Evolutionary conservation across 2,329 filamentous ascomycete genomes (phyloP), one percentile per base, ranked within the genome.

Genomic region (Colletotrichum sp.): DNA sequence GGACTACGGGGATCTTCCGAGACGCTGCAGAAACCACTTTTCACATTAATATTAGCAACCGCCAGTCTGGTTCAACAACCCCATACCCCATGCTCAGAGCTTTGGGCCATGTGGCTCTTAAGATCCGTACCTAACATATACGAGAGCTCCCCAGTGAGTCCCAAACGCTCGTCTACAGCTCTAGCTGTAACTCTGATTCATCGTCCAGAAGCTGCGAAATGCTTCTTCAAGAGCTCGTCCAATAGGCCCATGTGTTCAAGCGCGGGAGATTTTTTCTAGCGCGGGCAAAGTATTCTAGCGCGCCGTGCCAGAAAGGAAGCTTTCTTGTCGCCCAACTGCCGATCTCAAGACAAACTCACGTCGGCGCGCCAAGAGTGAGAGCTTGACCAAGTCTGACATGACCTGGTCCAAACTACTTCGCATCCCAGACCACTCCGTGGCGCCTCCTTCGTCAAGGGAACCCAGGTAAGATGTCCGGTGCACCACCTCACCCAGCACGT

Each of bases 241-340:
- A 39, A 32, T 12, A 16, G 56, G 10, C 30, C 2, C 30, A 25
- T 62, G n/a, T 62, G n/a, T 32, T 13, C 27, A 22, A 34, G 8
- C 9, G n/a, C 30, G 13, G 13, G 13, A 6, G 12, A 28, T 13
- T 10, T 69, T 52, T 52, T 69, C 28, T 55, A 76, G 70, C 58
- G 34, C 66, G 8, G 10, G 18, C 9, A 27, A 75, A 68, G 64
- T 15, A 25, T 75, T 73, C 73, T 75, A 75, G 74, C 58, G 74
- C 43, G 73, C 28, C 36, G 25, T 25, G 43, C 27, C 39, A n/a
- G 25, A 30, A 48, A 71, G 27, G 58, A 75, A 73, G 64, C 70
- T 73, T 73, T 65, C 64, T 61, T 39, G n/a, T 72, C 62, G 27
- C 25, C n/a, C 64, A 58, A 67, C 39, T 72, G 69, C 69, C 69